phyloP scores from a whole-genome alignment of 257 asterid species.

The Ehretia macrophylla region DNA sequence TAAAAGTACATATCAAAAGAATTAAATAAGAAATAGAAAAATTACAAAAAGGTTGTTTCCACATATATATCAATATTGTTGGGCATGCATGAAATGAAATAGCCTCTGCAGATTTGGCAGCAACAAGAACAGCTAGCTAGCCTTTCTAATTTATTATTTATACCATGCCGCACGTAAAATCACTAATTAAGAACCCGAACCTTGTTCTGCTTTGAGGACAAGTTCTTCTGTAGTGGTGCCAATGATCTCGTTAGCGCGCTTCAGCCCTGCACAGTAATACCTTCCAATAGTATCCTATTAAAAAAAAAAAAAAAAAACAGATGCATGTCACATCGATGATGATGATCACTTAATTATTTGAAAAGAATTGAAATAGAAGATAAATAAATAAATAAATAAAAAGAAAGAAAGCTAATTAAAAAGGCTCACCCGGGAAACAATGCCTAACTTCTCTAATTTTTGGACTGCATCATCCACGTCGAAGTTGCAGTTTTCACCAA shows the following conservation, averaged over 20 bases:
- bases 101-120: too few relatives aligned
- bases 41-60: too few relatives aligned
- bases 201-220: conserved; percentile 80
- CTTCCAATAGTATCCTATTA: conserved; percentile 22
- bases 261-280: conserved; percentile 77
- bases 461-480: conserved; percentile 93
- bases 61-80: too few relatives aligned
- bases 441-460: conserved; percentile 84
- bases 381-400: too few relatives aligned
- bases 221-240: conserved; percentile 96
- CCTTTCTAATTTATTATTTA: too few relatives aligned
- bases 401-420: conserved; percentile 12
- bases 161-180: conserved; percentile 8
- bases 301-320: not conserved
- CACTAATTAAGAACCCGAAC: conserved; percentile 37
- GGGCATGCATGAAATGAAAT: too few relatives aligned
- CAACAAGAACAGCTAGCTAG: not conserved
- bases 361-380: too few relatives aligned
- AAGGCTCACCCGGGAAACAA: conserved; percentile 87
- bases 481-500: conserved; percentile 76
- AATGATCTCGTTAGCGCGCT: conserved; percentile 93
- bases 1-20: too few relatives aligned
- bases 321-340: too few relatives aligned
- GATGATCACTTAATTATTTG: too few relatives aligned
- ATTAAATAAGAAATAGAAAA: too few relatives aligned